A percentile compares a stretch with the other conserved stretches of the same genome.
These are phyloP conservation scores for Pulveroboletus sp. DNA, from an alignment of 768 basidiomycete species.

Conservation along the genomic window DNA sequence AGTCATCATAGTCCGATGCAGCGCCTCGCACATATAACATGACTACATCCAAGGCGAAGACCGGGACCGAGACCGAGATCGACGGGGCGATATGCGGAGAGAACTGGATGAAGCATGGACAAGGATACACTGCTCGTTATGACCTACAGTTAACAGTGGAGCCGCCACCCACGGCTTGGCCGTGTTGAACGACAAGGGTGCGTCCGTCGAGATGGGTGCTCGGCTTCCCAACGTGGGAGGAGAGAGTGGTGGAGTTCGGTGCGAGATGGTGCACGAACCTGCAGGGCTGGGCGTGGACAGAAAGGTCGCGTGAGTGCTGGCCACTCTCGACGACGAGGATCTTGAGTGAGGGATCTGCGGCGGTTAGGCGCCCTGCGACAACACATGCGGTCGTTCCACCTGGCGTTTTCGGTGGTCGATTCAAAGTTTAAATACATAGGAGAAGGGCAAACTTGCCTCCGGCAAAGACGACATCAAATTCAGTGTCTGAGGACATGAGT, in stretches of 20 bases:
- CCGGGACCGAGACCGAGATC: not conserved
- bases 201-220: constrained; percentile 46
- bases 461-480: too few relatives aligned
- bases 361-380: constrained; percentile 45
- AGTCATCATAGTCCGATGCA: constrained; percentile 63
- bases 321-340: constrained; percentile 63
- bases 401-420: not conserved
- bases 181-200: constrained; percentile 38
- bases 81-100: too few relatives aligned
- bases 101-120: not conserved
- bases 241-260: constrained; percentile 39
- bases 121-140: too few relatives aligned
- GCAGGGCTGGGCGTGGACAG: constrained; percentile 50
- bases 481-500: too few relatives aligned
- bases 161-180: constrained; percentile 56
- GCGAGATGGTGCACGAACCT: constrained; percentile 42
- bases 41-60: constrained; percentile 17
- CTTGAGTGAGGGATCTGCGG: constrained; percentile 48
- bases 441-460: too few relatives aligned
- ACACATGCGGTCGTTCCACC: constrained; percentile 56
- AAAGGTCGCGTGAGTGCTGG: constrained; percentile 42
- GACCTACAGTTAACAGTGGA: constrained; percentile 55
- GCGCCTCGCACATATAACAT: constrained; percentile 55
- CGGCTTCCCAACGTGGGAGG: constrained; percentile 35
- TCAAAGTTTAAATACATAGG: too few relatives aligned